Evolutionary conservation across 2,329 filamentous ascomycete genomes (phyloP).

Genomic region (Aspergillus transmontanensis): DNA sequence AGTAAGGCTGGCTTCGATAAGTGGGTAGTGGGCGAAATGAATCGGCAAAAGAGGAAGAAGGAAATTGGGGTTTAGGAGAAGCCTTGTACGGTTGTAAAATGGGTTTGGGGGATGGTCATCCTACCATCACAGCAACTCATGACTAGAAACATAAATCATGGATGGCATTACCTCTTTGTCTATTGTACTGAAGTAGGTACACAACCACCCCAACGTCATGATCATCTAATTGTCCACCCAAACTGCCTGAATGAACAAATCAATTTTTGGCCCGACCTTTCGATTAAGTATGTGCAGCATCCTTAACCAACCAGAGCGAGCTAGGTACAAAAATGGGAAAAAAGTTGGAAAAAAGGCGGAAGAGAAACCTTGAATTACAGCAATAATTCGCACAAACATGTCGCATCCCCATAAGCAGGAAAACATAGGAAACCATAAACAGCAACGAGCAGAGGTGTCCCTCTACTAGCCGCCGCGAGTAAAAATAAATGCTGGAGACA

Average conservation of each 20-base stretch:
- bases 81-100: background rate
- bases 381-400: conserved; percentile 40
- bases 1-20: background rate
- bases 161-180: conserved; percentile 38
- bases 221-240: conserved; percentile 32
- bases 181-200: conserved; percentile 34
- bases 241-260: conserved; percentile 33
- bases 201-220: conserved; percentile 34
- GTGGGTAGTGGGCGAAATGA: background rate
- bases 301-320: conserved; percentile 43
- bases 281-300: conserved; percentile 40
- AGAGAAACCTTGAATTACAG: conserved; percentile 37
- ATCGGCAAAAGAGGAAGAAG: background rate
- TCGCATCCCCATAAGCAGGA: conserved; percentile 41
- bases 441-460: conserved; percentile 17
- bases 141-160: conserved; percentile 4
- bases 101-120: background rate
- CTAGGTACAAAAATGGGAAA: conserved; percentile 35
- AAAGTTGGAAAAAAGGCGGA: conserved; percentile 31
- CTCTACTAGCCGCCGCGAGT: conserved; percentile 27
- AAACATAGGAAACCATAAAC: conserved; percentile 41
- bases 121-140: background rate
- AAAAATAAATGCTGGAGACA: conserved; percentile 37
- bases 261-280: conserved; percentile 41
- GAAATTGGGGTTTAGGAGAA: too few species aligned